Percentiles rank a stretch among this genome's conserved stretches.
Evolutionary conservation across 805 yeast genomes (phyloP).

Genomic region (Pichia rugopelliculosa): DNA sequence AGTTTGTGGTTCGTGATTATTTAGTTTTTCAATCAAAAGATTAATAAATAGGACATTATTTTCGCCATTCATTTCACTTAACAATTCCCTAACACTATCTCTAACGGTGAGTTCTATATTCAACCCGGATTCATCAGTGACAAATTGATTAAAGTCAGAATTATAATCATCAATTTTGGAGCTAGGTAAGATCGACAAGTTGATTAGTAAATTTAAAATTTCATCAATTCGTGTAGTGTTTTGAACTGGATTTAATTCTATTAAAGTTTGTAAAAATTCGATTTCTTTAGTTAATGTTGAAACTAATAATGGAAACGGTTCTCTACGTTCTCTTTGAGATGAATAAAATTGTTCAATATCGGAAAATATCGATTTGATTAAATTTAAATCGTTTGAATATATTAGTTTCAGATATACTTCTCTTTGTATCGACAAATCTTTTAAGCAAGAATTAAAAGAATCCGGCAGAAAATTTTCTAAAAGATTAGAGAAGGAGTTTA

Average conservation of each 20-base stretch:
- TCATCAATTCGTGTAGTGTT: constrained; percentile 13
- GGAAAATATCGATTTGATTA: constrained; percentile 7
- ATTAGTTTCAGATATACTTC: constrained; percentile 17
- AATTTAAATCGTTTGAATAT: background rate
- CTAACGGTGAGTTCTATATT: constrained; percentile 49
- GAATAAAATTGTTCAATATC: constrained; percentile 18
- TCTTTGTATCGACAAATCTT: constrained; percentile 17
- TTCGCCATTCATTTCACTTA: constrained; percentile 39
- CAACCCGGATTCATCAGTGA: constrained; percentile 69
- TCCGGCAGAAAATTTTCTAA: constrained; percentile 10
- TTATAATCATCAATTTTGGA: constrained; percentile 42
- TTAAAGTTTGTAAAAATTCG: constrained; percentile 24
- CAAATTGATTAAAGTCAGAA: constrained; percentile 60
- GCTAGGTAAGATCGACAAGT: constrained; percentile 35
- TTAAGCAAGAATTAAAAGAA: constrained; percentile 12
- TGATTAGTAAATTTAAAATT: constrained; percentile 27
- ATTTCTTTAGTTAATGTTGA: constrained; percentile 25
- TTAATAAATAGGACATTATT: constrained; percentile 31
- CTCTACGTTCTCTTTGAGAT: constrained; percentile 20
- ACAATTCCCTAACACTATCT: constrained; percentile 50
- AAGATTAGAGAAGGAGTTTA: constrained; percentile 20
- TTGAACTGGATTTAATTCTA: constrained; percentile 16
- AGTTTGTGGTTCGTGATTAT: background rate
- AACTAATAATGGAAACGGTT: constrained; percentile 16
- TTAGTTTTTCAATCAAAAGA: constrained; percentile 14